A percentile compares a stretch with the other conserved stretches of the same genome.
Evolutionary conservation across 129 eudicot species (phyloP).

Genomic region (Rutidosis leptorrhynchoides): DNA sequence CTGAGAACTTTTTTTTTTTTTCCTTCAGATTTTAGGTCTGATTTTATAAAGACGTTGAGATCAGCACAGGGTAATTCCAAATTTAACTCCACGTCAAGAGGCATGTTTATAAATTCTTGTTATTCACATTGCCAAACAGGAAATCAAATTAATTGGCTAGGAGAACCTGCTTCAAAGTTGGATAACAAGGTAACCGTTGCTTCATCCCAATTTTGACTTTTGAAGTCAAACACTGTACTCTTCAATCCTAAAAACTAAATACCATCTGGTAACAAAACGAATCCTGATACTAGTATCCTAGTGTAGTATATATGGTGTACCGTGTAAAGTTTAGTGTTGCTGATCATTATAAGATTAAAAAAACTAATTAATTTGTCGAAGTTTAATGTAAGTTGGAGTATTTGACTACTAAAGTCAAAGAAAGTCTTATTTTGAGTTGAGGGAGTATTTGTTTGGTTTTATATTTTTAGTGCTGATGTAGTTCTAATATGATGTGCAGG

Average conservation of each 20-base stretch:
- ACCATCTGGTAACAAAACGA: neutral
- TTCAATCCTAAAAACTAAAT: neutral
- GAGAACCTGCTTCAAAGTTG: conserved; percentile 41
- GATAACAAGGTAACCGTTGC: conserved; percentile 34
- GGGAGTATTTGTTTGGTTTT: neutral
- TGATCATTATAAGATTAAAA: neutral
- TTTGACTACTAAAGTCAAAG: conserved; percentile 5
- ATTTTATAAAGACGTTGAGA: conserved; percentile 30
- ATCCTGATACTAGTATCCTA: neutral
- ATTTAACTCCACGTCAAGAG: conserved; percentile 36
- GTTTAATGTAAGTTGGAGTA: conserved; percentile 3
- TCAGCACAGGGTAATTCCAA: conserved; percentile 33
- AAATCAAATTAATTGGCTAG: conserved; percentile 39
- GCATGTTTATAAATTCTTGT: conserved; percentile 41
- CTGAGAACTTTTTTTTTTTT: neutral
- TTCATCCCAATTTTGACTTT: conserved; percentile 14
- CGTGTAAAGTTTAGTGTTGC: neutral
- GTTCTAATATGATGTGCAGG: conserved; percentile 25
- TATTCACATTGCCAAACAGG: conserved; percentile 44
- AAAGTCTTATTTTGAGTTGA: neutral
- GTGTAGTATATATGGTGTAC: neutral
- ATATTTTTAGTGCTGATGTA: neutral
- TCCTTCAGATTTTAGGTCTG: conserved; percentile 38
- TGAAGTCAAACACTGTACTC: neutral
- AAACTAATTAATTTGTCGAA: neutral